Evolutionary conservation across 2,329 filamentous ascomycete species (phyloP), one percentile per base, ranked within the genome.

Genomic region (Fusarium sarcochroum): DNA sequence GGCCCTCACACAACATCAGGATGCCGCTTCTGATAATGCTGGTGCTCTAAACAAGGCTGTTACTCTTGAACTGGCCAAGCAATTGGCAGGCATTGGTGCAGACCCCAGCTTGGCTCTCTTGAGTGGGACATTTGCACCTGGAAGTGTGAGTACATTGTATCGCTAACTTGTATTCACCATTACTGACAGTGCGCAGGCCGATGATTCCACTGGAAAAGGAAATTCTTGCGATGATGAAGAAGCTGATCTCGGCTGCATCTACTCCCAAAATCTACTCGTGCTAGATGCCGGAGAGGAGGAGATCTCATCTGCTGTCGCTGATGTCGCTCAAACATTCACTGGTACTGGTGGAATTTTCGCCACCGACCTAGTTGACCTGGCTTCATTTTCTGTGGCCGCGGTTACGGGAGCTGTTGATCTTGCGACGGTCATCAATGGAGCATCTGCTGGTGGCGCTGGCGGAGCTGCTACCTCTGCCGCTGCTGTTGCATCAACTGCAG

Each of bases 31-130:
- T 0, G 32, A 41, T 3, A 58, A 41, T 1, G 59, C 59, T 0
- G 58, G 44, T 10, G 59, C 59, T 15, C 45, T 63, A 7, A 63
- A 63, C 30, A 63, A 63, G n/a, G 59, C 59, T 11, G 41, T 63
- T 5, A 63, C 59, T 2, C 48, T 63, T 2, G 59, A 63, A 4
- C 15, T 63, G 10, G 58, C 59, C 0, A 63, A 42, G 23, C 59
- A 63, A 10, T 13, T 63, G 20, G 59, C 58, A 3, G 48, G 23
- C 1, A 63, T 63, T 7, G 59, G 59, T 2, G 59, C 59, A 10
- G 59, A 63, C 3, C 58, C 59, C 10, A 63, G 63, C 20, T 5
- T 63, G 41, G 59, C 59, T 18, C 40, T 63, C 4, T 30, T 63
- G 14, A 63, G 59, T 9, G 59, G 59, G 2, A 63, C 59, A 1